Percentiles rank a stretch among this genome's conserved stretches.
phyloP scores from a whole-genome alignment of 2,329 filamentous ascomycete genomes.

The Stachybotrys chlorohalonatus region DNA sequence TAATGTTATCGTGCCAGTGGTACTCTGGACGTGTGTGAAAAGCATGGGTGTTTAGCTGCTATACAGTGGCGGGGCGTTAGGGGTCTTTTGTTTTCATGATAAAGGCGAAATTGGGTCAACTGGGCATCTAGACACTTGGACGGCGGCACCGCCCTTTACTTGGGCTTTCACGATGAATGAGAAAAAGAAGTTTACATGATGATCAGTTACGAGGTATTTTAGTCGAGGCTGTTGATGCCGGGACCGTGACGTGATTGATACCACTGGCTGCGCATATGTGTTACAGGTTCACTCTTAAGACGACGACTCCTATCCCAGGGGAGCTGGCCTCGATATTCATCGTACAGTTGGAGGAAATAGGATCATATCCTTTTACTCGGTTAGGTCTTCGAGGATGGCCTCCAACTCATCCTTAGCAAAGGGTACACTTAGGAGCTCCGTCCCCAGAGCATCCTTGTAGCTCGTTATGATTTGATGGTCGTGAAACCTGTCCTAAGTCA shows the following conservation, averaged over 20 bases:
- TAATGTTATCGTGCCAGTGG: conserved; percentile 92
- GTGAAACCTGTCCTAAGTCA: conserved; percentile 55
- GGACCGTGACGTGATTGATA: neutral
- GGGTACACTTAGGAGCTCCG: conserved; percentile 76
- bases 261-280: too few species aligned
- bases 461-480: conserved; percentile 97
- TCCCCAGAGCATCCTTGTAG: conserved; percentile 74
- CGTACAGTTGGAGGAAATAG: neutral
- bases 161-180: neutral
- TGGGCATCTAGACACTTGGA: neutral
- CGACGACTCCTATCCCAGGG: too few species aligned
- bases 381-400: conserved; percentile 69
- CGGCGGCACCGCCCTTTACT: neutral
- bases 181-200: neutral
- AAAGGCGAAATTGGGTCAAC: neutral
- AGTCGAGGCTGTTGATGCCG: neutral
- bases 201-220: neutral
- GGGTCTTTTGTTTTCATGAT: neutral
- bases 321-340: too few species aligned
- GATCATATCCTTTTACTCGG: conserved; percentile 12
- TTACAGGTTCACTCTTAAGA: too few species aligned
- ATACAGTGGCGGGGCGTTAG: conserved; percentile 4
- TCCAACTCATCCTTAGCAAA: conserved; percentile 85
- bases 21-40: conserved; percentile 86
- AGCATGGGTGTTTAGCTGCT: conserved; percentile 45